phyloP scores from a whole-genome alignment of 2,329 filamentous ascomycete species.

The Beauveria asiatica region DNA sequence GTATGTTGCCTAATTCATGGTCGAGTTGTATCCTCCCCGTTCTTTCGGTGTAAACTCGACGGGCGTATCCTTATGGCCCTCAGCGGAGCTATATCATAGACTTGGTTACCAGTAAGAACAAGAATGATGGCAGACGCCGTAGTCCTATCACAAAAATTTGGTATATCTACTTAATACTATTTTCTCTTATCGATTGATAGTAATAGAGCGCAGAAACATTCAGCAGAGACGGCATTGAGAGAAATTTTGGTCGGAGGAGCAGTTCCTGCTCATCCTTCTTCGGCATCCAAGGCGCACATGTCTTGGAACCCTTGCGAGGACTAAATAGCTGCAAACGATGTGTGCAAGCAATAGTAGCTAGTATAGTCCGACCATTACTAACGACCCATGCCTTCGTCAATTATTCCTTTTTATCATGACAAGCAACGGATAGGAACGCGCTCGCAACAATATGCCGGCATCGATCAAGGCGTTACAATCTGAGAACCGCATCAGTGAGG shows the following conservation, averaged over 20 bases:
- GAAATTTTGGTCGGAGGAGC: slow-evolving; percentile 41
- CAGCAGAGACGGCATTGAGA: slow-evolving; percentile 26
- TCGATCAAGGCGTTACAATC: too few relatives aligned
- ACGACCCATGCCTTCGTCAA: background rate
- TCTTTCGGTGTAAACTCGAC: slow-evolving; percentile 31
- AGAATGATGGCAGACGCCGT: slow-evolving; percentile 23
- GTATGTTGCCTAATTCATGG: slow-evolving; percentile 20
- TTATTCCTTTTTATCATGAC: background rate
- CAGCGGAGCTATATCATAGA: slow-evolving; percentile 29
- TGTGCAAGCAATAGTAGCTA: slow-evolving; percentile 25
- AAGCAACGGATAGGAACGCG: background rate
- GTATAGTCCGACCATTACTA: background rate
- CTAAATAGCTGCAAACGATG: slow-evolving; percentile 27
- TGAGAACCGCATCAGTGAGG: too few relatives aligned
- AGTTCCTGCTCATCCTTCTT: slow-evolving; percentile 36
- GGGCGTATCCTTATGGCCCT: slow-evolving; percentile 24
- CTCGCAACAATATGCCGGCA: too few relatives aligned
- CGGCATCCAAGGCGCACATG: slow-evolving; percentile 26
- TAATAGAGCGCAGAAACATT: slow-evolving; percentile 33
- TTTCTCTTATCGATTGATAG: slow-evolving; percentile 25
- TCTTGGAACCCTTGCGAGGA: slow-evolving; percentile 26
- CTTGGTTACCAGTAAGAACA: slow-evolving; percentile 33
- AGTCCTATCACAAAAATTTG: too few relatives aligned
- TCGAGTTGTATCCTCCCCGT: slow-evolving; percentile 25
- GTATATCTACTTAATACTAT: slow-evolving; percentile 25